Evolutionary conservation across 768 basidiomycete species (phyloP).

Genomic region (Collybia mongolica): DNA sequence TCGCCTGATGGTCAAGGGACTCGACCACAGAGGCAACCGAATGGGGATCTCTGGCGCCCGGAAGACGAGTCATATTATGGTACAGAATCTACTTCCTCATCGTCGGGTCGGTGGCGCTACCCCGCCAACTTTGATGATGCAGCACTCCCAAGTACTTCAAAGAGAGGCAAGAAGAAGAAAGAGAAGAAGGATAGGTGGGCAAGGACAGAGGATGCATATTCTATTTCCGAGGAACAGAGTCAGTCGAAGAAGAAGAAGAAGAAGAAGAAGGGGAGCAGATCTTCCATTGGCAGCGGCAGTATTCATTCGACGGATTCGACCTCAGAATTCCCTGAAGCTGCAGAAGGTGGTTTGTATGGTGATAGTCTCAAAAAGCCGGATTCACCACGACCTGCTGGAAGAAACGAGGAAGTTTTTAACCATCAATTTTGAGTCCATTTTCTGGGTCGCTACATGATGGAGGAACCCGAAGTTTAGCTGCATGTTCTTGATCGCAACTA

Average conservation of each 20-base stretch:
- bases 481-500: neutral
- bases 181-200: constrained; percentile 89
- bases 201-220: constrained; percentile 82
- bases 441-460: no score
- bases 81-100: constrained; percentile 31
- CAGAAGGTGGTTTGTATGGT: constrained; percentile 68
- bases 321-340: constrained; percentile 67
- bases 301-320: constrained; percentile 33
- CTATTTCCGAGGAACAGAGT: constrained; percentile 42
- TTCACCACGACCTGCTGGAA: constrained; percentile 19
- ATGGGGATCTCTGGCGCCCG: constrained; percentile 67
- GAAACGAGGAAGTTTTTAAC: constrained; percentile 52
- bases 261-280: constrained; percentile 52
- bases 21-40: constrained; percentile 32
- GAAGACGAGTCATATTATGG: constrained; percentile 80
- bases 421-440: constrained; percentile 55
- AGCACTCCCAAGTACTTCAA: constrained; percentile 31
- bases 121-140: constrained; percentile 81
- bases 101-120: constrained; percentile 76
- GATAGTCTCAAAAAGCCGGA: constrained; percentile 23
- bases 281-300: constrained; percentile 37
- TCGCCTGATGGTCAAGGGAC: constrained; percentile 24
- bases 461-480: no score
- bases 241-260: constrained; percentile 67
- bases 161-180: constrained; percentile 59